Evolutionary conservation across 331 rosid species (phyloP).

Genomic region (Acacia concinna): DNA sequence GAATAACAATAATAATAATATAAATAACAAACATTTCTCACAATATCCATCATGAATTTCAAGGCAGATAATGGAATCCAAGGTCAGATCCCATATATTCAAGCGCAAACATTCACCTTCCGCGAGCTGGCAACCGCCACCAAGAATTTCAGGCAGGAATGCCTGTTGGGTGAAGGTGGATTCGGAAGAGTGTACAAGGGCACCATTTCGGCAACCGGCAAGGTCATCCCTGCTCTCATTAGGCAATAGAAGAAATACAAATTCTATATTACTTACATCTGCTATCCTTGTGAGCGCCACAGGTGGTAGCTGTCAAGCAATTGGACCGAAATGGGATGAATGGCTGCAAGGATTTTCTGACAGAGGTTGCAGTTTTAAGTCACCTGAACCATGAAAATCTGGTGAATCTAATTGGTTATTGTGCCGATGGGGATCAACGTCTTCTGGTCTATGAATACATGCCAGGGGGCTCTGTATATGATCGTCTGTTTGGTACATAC

Average conservation of each 20-base stretch:
- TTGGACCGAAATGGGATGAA: conserved; percentile 77
- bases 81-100: conserved; percentile 27
- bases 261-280: background rate
- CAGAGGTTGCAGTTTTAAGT: conserved; percentile 56
- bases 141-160: conserved; percentile 87
- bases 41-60: background rate
- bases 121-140: conserved; percentile 95
- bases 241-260: background rate
- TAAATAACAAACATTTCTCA: background rate
- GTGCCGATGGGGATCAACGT: conserved; percentile 98
- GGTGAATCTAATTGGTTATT: conserved; percentile 78
- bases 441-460: conserved; percentile 77
- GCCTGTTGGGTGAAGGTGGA: conserved; percentile 73
- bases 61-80: conserved; percentile 25
- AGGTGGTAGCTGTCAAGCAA: conserved; percentile 92
- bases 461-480: conserved; percentile 53
- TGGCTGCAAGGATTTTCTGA: conserved; percentile 63
- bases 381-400: conserved; percentile 67
- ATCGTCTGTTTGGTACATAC: conserved; percentile 61
- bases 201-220: conserved; percentile 54
- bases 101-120: conserved; percentile 61
- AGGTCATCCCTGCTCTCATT: conserved; percentile 44
- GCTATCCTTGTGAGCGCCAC: background rate
- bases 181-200: conserved; percentile 87
- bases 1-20: background rate